A percentile compares a stretch with the other conserved stretches of the same genome.
Evolutionary conservation across 2,329 filamentous ascomycete species (phyloP).

Genomic region (Diaporthe sp.): DNA sequence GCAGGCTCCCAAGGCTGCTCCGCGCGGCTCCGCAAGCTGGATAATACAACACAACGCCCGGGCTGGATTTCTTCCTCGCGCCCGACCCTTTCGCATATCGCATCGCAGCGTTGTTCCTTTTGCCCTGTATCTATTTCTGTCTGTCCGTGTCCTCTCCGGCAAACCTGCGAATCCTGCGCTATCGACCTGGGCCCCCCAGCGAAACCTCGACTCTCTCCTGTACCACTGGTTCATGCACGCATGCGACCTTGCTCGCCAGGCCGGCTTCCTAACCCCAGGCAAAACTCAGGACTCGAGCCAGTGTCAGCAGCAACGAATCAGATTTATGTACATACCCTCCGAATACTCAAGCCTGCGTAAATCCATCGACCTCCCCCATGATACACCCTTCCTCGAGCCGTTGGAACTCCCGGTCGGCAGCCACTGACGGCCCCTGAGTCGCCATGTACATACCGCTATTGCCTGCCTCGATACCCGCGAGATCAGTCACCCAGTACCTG

Average conservation of each 20-base stretch:
- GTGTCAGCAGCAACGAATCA: background rate
- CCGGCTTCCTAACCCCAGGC: background rate
- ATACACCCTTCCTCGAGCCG: constrained; percentile 25
- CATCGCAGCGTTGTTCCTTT: background rate
- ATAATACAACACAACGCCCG: background rate
- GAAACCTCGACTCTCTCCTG: background rate
- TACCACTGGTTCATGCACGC: constrained; percentile 20
- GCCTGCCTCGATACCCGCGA: constrained; percentile 35
- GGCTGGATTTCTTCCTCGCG: background rate
- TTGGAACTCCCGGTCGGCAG: constrained; percentile 33
- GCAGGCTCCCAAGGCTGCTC: constrained; percentile 21
- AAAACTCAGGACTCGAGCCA: background rate
- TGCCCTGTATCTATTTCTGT: constrained; percentile 22
- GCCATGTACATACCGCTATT: constrained; percentile 39
- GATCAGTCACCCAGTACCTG: constrained; percentile 35
- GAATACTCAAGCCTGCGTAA: background rate
- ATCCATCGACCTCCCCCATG: constrained; percentile 29
- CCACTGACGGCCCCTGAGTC: constrained; percentile 39
- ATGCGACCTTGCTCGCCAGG: constrained; percentile 16
- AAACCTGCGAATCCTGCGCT: constrained; percentile 21
- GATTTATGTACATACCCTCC: constrained; percentile 1
- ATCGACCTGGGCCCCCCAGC: background rate
- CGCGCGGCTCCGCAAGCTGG: constrained; percentile 19
- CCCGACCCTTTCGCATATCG: background rate
- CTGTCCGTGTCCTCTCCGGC: background rate